phyloP scores from a whole-genome alignment of 345 rosid genomes.

The thale cress (Arabidopsis thaliana) region TAIR10.1 NC_003076.8:21947001-21947500 shows the following conservation, averaged over 20 bases:
- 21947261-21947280: slow-evolving; percentile 95
- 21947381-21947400: slow-evolving; percentile 96
- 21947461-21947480: slow-evolving; percentile 96
- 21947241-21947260: slow-evolving; percentile 90
- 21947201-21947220: slow-evolving; percentile 83
- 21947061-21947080: slow-evolving; percentile 90
- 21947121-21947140: slow-evolving; percentile 63
- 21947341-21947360: slow-evolving; percentile 14
- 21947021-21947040: slow-evolving; percentile 74
- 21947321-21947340: not conserved
- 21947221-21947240: slow-evolving; percentile 95
- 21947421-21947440: slow-evolving; percentile 93
- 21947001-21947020: slow-evolving; percentile 73
- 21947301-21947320: not conserved
- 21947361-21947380: slow-evolving; percentile 20
- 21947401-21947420: slow-evolving; percentile 96
- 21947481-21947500: slow-evolving; percentile 96
- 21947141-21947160: not conserved
- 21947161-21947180: not conserved
- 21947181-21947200: slow-evolving; percentile 17
- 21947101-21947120: slow-evolving; percentile 99
- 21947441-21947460: slow-evolving; percentile 98
- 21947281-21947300: not conserved
- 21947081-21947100: slow-evolving; percentile 95
- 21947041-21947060: slow-evolving; percentile 92